Conservation (phyloP, 306 rosid species). For the Vicia faba region DNA sequence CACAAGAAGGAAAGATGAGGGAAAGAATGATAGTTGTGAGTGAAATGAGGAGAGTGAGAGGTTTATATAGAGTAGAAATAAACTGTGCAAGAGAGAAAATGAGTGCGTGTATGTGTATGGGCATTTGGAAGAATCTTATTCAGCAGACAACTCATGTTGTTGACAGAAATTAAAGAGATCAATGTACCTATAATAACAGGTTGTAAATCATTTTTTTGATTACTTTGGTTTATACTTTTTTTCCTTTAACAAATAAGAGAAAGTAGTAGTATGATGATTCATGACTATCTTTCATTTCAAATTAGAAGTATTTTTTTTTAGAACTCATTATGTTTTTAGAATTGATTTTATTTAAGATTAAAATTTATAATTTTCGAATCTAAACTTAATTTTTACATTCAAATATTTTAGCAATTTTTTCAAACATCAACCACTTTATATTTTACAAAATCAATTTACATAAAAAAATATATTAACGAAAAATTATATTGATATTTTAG, state of each 20-base stretch:
- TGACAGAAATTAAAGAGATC: constrained; percentile 51
- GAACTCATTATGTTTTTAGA: too few relatives aligned
- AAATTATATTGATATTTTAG: too few relatives aligned
- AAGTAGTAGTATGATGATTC: too few relatives aligned
- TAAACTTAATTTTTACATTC: too few relatives aligned
- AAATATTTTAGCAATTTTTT: too few relatives aligned
- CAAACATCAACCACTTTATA: too few relatives aligned
- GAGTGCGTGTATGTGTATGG: background rate
- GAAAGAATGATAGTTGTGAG: constrained; percentile 33
- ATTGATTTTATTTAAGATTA: too few relatives aligned
- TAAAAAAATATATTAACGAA: too few relatives aligned
- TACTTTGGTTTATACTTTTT: background rate
- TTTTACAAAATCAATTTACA: too few relatives aligned
- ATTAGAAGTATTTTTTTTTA: too few relatives aligned
- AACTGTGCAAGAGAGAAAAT: constrained; percentile 1
- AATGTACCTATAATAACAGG: constrained; percentile 35
- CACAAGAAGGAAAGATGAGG: background rate
- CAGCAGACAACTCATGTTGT: constrained; percentile 64
- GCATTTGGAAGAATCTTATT: constrained; percentile 56
- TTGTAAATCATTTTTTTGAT: constrained; percentile 51
- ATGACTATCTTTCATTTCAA: too few relatives aligned
- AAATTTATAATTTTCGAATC: too few relatives aligned
- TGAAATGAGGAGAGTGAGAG: constrained; percentile 48
- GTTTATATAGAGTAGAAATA: constrained; percentile 50
- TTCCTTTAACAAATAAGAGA: background rate